These are phyloP conservation scores for Backusella liffmaniae DNA, from an alignment of 192 early-diverging fungal species.

Conservation along the genomic window DNA sequence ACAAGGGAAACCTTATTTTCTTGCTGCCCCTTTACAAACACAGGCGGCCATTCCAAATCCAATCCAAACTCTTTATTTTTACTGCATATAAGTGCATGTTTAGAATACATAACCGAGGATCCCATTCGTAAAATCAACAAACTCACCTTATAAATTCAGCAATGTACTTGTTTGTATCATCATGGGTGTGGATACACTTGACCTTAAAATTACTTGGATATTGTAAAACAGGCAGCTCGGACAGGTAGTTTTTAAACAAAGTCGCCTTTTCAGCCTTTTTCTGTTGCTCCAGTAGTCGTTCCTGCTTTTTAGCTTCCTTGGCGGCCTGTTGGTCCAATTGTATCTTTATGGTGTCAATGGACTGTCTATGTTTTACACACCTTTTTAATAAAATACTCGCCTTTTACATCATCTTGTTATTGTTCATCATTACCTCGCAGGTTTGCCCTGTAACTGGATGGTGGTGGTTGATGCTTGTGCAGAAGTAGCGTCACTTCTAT, in stretches of 20 bases:
- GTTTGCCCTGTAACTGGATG: background rate
- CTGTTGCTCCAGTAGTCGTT: background rate
- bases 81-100: background rate
- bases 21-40: constrained; percentile 18
- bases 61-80: constrained; percentile 22
- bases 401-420: background rate
- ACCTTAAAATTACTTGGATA: constrained; percentile 6
- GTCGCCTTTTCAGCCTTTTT: background rate
- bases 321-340: background rate
- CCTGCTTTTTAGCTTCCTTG: background rate
- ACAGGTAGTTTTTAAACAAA: background rate
- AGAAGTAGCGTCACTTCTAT: background rate
- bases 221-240: background rate
- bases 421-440: background rate
- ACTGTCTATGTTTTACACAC: background rate
- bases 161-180: background rate
- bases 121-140: background rate
- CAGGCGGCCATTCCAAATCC: constrained; percentile 36
- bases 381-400: background rate
- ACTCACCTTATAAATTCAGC: background rate
- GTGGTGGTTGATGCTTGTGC: background rate
- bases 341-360: background rate
- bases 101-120: background rate
- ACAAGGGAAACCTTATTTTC: constrained; percentile 32
- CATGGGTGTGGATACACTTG: background rate